Evolutionary conservation across 305 asterid species (phyloP), one percentile per base, ranked within the genome.

Genomic region (Solanum hybrid): DNA sequence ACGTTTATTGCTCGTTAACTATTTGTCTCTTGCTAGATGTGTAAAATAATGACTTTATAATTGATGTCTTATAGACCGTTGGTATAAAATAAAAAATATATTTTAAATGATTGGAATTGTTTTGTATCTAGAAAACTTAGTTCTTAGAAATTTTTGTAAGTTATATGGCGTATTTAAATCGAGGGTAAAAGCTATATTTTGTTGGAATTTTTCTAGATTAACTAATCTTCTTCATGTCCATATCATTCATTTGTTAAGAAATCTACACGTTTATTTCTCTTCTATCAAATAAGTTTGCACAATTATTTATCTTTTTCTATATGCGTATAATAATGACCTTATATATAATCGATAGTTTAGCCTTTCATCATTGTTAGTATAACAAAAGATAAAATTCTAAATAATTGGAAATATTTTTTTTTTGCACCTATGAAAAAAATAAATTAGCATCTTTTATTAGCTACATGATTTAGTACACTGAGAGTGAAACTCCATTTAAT

Each of bases 161-260:
- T 22, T 20, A 61, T 22, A 20, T 61, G 26, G 0, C 12, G 26
- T 61, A 61, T 0, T 20, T 61, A 61, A 61, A 8, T 0, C 12
- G 1, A 8, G 5, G 5, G 3, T 61, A 61, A 61, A 22, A 61
- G 6, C 0, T 61, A 0, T 22, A 20, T 61, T 22, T 61, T 1
- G 5, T 0, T 61, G 71, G 4, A 61, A 7, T 7, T 61, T 61
- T 61, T 61, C 71, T 61, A 61, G 71, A 61, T 61, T 61, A 61
- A 61, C 71, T 61, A 20, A 20, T 61, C 71, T 61, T 61, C 26
- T 61, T 22, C 26, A 61, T 0, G 26, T 61, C 28, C 8, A 8
- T 61, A 20, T 61, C 12, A 22, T 61, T 61, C 26, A 61, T 20
- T 61, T 61, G 73, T 20, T 8, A 51, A 51, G 67, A 51, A 51